These are phyloP conservation scores for Venturiaceae sp. DNA, from an alignment of 2,329 filamentous ascomycete species.

Conservation along the genomic window DNA sequence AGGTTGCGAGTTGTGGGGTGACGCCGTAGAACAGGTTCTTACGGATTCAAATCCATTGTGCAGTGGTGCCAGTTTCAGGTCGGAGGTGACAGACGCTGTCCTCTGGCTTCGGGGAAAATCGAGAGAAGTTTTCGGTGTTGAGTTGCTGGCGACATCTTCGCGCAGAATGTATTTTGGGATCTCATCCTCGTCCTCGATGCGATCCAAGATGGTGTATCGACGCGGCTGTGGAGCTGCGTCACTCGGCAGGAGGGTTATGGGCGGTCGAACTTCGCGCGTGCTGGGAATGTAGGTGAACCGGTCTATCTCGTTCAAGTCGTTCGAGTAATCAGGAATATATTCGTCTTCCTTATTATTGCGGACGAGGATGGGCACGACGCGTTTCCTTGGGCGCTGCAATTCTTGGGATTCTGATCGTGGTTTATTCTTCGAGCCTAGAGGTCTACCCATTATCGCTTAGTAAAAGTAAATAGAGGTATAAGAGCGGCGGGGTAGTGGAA, in stretches of 20 bases:
- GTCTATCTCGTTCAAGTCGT: neutral
- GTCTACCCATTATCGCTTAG: neutral
- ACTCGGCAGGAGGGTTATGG: neutral
- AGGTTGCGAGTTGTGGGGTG: neutral
- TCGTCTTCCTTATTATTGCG: neutral
- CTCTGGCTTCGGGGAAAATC: neutral
- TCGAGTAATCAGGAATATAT: neutral
- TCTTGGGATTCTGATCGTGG: neutral
- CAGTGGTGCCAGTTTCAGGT: neutral
- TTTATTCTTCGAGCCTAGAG: neutral
- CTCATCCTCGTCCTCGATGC: neutral
- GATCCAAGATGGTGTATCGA: slow-evolving; percentile 6
- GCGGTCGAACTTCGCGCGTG: neutral
- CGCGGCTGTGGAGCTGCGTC: neutral
- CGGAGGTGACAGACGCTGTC: neutral
- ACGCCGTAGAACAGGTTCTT: neutral
- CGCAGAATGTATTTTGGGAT: slow-evolving; percentile 5
- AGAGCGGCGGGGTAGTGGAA: neutral
- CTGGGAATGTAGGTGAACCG: slow-evolving; percentile 5
- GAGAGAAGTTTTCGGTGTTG: neutral
- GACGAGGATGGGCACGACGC: neutral
- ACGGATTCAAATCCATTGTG: neutral
- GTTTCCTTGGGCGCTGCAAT: neutral
- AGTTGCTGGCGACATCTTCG: neutral
- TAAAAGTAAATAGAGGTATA: neutral